Conservation (phyloP, 305 asterid genomes). For the Fraxinus albicans region DNA sequence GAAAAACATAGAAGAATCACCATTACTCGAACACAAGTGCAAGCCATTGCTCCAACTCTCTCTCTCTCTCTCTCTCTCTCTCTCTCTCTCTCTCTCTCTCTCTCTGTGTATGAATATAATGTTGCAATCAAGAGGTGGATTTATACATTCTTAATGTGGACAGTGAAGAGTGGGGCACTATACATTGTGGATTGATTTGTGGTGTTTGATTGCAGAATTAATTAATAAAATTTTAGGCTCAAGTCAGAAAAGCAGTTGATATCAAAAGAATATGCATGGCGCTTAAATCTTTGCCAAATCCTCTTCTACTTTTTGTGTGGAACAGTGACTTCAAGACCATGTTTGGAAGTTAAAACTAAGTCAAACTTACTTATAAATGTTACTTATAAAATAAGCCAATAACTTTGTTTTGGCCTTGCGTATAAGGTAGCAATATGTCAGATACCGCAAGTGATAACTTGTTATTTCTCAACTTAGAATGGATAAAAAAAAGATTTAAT, state of each 20-base stretch:
- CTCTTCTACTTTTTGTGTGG: conserved; percentile 1
- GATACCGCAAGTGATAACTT: neutral
- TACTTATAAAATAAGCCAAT: neutral
- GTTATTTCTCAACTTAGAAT: neutral
- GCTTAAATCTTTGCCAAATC: conserved; percentile 2
- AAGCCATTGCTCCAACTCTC: conserved; percentile 38
- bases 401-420: neutral
- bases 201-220: conserved; percentile 30
- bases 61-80: neutral
- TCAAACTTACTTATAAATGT: neutral
- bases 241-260: conserved; percentile 38
- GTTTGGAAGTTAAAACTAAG: neutral
- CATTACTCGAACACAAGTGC: conserved; percentile 31
- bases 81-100: neutral
- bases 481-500: neutral
- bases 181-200: conserved; percentile 24
- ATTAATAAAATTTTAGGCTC: conserved; percentile 18
- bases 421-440: neutral
- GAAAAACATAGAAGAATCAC: conserved; percentile 37
- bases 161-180: conserved; percentile 31
- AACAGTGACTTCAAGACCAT: neutral
- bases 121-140: conserved; percentile 28
- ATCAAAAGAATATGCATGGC: conserved; percentile 22
- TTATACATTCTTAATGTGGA: conserved; percentile 35
- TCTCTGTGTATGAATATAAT: neutral